These are phyloP conservation scores for Dianthus caryophyllus DNA, from an alignment of 148 eudicot species.

Conservation along the genomic window DNA sequence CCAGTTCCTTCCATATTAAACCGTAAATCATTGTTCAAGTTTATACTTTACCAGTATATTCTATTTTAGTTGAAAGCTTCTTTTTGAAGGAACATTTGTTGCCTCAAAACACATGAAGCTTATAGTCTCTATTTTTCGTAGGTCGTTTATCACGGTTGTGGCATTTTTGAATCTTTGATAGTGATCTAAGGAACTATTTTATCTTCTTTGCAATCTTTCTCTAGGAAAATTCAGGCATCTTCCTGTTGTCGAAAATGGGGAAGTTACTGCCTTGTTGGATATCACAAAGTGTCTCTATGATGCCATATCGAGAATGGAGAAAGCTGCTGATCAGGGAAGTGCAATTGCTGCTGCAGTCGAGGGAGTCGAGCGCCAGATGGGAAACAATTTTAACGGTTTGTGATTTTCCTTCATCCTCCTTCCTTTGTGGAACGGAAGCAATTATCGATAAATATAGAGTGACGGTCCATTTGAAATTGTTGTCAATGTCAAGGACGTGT, in stretches of 20 bases:
- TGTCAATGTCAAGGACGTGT: neutral
- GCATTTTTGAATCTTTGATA: neutral
- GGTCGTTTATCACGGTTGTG: neutral
- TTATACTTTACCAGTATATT: neutral
- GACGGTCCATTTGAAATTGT: neutral
- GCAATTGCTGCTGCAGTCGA: slow-evolving; percentile 98
- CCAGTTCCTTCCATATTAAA: neutral
- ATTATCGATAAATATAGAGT: neutral
- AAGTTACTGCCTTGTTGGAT: slow-evolving; percentile 92
- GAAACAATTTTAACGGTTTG: slow-evolving; percentile 75
- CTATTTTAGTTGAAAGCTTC: neutral
- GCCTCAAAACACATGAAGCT: neutral
- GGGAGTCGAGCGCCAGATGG: slow-evolving; percentile 92
- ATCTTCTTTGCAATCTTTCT: slow-evolving; percentile 3
- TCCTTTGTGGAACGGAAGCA: neutral
- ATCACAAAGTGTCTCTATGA: slow-evolving; percentile 95
- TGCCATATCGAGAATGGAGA: slow-evolving; percentile 96
- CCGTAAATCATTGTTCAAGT: neutral
- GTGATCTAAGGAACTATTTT: neutral
- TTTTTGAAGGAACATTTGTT: neutral
- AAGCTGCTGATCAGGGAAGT: slow-evolving; percentile 97
- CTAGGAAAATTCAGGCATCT: slow-evolving; percentile 96
- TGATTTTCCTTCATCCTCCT: neutral
- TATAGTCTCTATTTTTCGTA: neutral
- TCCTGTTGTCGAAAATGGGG: slow-evolving; percentile 97